Evolutionary conservation across 169 alveolate species (phyloP).

Genomic region (Plasmodium inui): DNA sequence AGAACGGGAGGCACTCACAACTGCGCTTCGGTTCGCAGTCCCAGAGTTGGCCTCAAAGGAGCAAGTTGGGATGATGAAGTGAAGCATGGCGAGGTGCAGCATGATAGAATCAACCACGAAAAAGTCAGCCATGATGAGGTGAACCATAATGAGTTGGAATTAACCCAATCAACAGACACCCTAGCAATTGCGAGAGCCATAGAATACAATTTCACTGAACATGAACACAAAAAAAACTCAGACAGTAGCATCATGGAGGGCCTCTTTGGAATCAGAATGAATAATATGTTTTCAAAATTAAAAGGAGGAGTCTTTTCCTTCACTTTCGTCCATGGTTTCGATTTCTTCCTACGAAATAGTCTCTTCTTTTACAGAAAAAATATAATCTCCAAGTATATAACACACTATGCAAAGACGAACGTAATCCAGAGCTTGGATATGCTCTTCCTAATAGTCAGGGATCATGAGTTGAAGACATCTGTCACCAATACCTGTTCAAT

Average conservation of each 20-base stretch:
- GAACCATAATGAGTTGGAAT: background rate
- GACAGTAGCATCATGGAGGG: background rate
- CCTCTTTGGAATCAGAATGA: constrained; percentile 16
- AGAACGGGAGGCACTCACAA: background rate
- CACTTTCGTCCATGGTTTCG: constrained; percentile 32
- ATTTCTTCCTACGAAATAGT: constrained; percentile 51
- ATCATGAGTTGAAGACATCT: constrained; percentile 14
- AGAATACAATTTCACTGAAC: constrained; percentile 19
- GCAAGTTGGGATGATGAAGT: background rate
- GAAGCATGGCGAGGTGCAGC: background rate
- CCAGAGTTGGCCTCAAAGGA: background rate
- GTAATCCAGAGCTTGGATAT: constrained; percentile 53
- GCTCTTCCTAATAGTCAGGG: constrained; percentile 42
- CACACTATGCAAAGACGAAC: constrained; percentile 51
- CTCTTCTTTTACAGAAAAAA: constrained; percentile 13
- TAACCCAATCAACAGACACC: background rate
- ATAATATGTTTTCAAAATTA: constrained; percentile 17
- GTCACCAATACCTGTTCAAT: constrained; percentile 41
- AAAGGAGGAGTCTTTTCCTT: constrained; percentile 29
- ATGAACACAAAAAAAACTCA: background rate
- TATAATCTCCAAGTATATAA: constrained; percentile 13
- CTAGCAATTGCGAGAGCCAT: background rate
- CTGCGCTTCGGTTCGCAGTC: background rate
- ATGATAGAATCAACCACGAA: no score
- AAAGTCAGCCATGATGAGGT: no score